Evolutionary conservation across 2,329 filamentous ascomycete genomes (phyloP).

Genomic region (Hypoxylon rubiginosum): DNA sequence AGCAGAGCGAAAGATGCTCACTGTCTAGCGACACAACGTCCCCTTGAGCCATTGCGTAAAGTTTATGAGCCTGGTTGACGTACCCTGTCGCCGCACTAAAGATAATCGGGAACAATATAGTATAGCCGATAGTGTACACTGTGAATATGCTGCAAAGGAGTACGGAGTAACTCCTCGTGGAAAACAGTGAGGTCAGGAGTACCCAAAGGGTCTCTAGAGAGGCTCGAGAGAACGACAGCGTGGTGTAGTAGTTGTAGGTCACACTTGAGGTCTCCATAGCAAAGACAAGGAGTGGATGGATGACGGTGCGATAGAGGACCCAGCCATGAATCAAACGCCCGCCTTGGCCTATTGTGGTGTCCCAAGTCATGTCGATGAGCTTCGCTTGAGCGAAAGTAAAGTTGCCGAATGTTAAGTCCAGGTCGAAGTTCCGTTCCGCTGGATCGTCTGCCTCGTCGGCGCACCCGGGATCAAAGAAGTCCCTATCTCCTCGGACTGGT

Average conservation of each 20-base stretch:
- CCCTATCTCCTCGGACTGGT: neutral
- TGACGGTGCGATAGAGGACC: constrained; percentile 21
- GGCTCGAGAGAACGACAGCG: constrained; percentile 7
- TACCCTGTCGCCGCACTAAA: constrained; percentile 27
- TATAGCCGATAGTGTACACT: constrained; percentile 10
- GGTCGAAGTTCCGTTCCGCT: constrained; percentile 7
- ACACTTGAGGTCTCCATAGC: constrained; percentile 22
- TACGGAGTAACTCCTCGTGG: constrained; percentile 1
- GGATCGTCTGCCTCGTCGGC: neutral
- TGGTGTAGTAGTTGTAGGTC: constrained; percentile 8
- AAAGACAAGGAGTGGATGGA: constrained; percentile 17
- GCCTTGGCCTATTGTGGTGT: constrained; percentile 25
- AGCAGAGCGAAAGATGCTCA: constrained; percentile 15
- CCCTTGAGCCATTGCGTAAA: constrained; percentile 20
- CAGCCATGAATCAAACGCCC: constrained; percentile 25
- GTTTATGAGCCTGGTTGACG: constrained; percentile 23
- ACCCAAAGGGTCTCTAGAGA: constrained; percentile 8
- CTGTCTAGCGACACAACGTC: constrained; percentile 13
- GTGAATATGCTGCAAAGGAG: constrained; percentile 3
- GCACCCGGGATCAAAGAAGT: constrained; percentile 1
- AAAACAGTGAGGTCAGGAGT: neutral
- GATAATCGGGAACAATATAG: constrained; percentile 16
- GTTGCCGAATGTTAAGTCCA: constrained; percentile 22
- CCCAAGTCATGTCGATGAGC: constrained; percentile 26
- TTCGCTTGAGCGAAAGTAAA: constrained; percentile 31